Conservation (phyloP, 495 filamentous ascomycete genomes). For the Aspergillus kassunensis region DNA sequence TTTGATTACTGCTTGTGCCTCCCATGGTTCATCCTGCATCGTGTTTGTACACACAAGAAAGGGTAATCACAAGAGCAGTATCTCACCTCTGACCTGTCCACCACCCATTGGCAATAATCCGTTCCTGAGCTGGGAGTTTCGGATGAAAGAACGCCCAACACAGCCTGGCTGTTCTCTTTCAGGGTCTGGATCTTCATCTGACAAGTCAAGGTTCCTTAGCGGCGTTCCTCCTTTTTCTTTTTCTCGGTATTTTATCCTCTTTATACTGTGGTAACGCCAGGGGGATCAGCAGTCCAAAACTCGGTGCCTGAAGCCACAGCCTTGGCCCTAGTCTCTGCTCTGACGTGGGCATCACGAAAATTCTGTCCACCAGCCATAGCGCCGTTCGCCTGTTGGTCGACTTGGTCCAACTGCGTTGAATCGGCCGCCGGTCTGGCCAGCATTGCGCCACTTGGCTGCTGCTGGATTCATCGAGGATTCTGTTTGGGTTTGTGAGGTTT, state of each 20-base stretch:
- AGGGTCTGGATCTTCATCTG: conserved; percentile 6
- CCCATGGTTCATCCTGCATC: conserved; percentile 1
- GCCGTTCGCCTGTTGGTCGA: not conserved
- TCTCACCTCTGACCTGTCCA: conserved; percentile 16
- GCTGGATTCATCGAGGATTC: too few relatives aligned
- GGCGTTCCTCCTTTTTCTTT: not conserved
- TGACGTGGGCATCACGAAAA: conserved; percentile 7
- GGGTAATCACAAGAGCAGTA: not conserved
- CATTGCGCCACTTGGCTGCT: not conserved
- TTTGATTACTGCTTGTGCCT: not conserved
- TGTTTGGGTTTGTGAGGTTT: conserved; percentile 6
- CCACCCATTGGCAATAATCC: not conserved
- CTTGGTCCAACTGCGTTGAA: not conserved
- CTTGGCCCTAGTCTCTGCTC: not conserved
- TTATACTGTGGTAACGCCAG: not conserved
- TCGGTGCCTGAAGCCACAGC: conserved; percentile 15
- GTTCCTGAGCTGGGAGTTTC: not conserved
- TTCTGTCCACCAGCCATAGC: not conserved
- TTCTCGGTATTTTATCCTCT: not conserved
- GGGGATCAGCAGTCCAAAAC: conserved; percentile 12
- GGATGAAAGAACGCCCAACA: not conserved
- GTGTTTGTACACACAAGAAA: not conserved
- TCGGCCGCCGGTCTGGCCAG: conserved; percentile 2
- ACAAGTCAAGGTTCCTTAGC: conserved; percentile 6
- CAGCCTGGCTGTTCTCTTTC: conserved; percentile 7